phyloP scores from a whole-genome alignment of 768 basidiomycete species.

The Suillus lakei region DNA sequence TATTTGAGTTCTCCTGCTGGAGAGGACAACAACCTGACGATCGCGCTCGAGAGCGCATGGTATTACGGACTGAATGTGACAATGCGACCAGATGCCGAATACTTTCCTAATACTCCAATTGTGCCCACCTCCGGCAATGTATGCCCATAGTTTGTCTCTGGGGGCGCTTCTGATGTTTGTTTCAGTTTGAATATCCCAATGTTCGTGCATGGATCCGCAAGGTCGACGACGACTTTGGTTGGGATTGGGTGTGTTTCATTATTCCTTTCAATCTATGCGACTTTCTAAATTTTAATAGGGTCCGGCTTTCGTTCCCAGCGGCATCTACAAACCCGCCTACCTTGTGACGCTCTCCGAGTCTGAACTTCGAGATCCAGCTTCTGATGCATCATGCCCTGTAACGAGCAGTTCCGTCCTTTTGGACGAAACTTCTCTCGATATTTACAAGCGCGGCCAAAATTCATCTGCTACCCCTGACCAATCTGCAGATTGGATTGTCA shows the following conservation, averaged over 20 bases:
- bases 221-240: conserved; percentile 59
- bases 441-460: conserved; percentile 56
- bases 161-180: not conserved
- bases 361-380: conserved; percentile 22
- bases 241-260: conserved; percentile 55
- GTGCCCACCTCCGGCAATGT: conserved; percentile 35
- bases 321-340: conserved; percentile 60
- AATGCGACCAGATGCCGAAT: conserved; percentile 51
- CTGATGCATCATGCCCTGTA: conserved; percentile 27
- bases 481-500: conserved; percentile 58
- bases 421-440: conserved; percentile 58
- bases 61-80: conserved; percentile 59
- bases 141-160: conserved; percentile 11
- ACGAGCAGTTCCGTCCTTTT: conserved; percentile 43
- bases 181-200: conserved; percentile 55
- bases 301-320: conserved; percentile 60
- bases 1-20: conserved; percentile 38
- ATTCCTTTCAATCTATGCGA: not conserved
- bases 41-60: conserved; percentile 58
- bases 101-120: conserved; percentile 37
- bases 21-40: conserved; percentile 48
- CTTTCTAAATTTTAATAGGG: conserved; percentile 38
- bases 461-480: conserved; percentile 49
- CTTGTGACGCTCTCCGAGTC: conserved; percentile 46
- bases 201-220: conserved; percentile 56